These are phyloP conservation scores for Tuber borchii DNA, from an alignment of 495 filamentous ascomycete genomes.

Conservation along the genomic window DNA sequence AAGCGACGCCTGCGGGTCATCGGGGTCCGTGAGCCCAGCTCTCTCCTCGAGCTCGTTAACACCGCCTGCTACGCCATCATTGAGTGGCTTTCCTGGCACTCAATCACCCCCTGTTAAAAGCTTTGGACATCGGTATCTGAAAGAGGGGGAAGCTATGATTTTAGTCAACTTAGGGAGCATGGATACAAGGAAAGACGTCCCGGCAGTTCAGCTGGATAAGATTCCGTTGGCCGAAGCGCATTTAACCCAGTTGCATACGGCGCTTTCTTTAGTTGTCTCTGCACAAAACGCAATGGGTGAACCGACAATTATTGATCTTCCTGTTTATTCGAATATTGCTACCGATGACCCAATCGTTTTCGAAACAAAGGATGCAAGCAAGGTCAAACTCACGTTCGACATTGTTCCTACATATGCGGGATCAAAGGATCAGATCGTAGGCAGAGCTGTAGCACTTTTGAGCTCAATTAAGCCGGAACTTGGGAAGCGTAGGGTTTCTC, in stretches of 20 bases:
- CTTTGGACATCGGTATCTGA: conserved; percentile 93
- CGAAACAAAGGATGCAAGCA: conserved; percentile 64
- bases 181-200: conserved; percentile 74
- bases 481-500: conserved; percentile 67
- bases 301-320: conserved; percentile 80
- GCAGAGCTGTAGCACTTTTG: conserved; percentile 84
- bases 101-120: conserved; percentile 69
- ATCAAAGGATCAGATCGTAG: conserved; percentile 76
- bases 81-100: conserved; percentile 44
- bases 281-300: conserved; percentile 80
- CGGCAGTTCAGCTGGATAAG: conserved; percentile 79
- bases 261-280: conserved; percentile 85
- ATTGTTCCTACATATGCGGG: conserved; percentile 96
- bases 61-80: conserved; percentile 5
- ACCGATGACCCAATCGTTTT: conserved; percentile 83
- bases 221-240: conserved; percentile 83
- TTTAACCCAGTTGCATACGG: conserved; percentile 86
- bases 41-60: conserved; percentile 35
- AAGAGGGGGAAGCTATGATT: conserved; percentile 69
- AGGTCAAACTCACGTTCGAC: conserved; percentile 87
- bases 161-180: conserved; percentile 89
- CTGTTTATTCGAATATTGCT: conserved; percentile 84
- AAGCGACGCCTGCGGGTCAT: conserved; percentile 4
- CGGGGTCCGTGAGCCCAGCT: conserved; percentile 26
- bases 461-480: conserved; percentile 74